Conservation (phyloP, 257 asterid species). For the Ophiorrhiza pumila region DNA sequence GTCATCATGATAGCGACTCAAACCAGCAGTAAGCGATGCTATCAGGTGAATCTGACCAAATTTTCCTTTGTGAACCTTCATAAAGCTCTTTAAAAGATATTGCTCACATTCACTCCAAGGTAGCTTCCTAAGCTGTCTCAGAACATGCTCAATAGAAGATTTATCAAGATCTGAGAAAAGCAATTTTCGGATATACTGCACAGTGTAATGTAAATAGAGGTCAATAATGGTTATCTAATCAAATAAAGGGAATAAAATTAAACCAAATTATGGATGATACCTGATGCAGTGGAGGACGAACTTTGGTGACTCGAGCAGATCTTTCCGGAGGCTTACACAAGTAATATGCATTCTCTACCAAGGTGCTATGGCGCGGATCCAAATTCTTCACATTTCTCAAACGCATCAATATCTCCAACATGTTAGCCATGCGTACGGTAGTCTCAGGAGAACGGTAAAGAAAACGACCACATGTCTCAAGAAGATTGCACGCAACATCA, state of each 20-base stretch:
- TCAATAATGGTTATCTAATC: conserved; percentile 22
- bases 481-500: conserved; percentile 98
- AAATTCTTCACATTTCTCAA: conserved; percentile 92
- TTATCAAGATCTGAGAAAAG: conserved; percentile 96
- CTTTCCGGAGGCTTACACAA: conserved; percentile 98
- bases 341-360: conserved; percentile 97
- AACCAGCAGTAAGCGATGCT: conserved; percentile 94
- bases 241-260: conserved; percentile 18
- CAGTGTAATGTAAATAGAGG: conserved; percentile 17
- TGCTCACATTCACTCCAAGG: conserved; percentile 93
- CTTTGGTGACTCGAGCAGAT: conserved; percentile 95
- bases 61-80: conserved; percentile 98
- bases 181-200: conserved; percentile 91
- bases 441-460: conserved; percentile 98
- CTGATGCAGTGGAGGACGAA: conserved; percentile 97
- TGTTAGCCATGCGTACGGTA: conserved; percentile 86
- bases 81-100: conserved; percentile 87
- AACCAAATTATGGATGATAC: conserved; percentile 31
- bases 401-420: conserved; percentile 98
- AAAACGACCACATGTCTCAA: conserved; percentile 98
- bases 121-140: conserved; percentile 89
- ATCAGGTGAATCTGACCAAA: conserved; percentile 97
- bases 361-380: conserved; percentile 98
- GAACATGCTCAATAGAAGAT: conserved; percentile 83
- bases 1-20: conserved; percentile 93